Conservation (phyloP, 768 basidiomycete genomes). For the Russula vinacea region DNA sequence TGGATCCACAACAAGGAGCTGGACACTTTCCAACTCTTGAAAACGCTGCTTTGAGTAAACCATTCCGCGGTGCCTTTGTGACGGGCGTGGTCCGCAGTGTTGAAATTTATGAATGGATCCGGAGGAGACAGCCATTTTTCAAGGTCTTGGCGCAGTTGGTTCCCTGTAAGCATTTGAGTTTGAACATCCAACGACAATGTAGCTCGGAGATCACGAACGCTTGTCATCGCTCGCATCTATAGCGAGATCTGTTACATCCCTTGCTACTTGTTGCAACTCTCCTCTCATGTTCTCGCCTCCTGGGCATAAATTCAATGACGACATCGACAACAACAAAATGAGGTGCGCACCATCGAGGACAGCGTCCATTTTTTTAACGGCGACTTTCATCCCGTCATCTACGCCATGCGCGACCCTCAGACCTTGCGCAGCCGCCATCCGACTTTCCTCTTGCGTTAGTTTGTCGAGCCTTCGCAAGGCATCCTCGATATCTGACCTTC, state of each 20-base stretch:
- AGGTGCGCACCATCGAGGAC: neutral
- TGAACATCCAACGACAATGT: too few species aligned
- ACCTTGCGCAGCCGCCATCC: neutral
- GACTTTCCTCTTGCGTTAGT: neutral
- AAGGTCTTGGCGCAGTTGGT: neutral
- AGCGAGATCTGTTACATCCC: too few species aligned
- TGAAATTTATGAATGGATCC: conserved; percentile 5
- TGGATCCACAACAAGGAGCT: neutral
- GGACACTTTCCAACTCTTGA: neutral
- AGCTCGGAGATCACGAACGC: too few species aligned
- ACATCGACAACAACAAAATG: too few species aligned
- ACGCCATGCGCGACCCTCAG: neutral
- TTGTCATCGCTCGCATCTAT: too few species aligned
- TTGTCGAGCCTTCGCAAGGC: neutral
- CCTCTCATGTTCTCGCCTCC: too few species aligned
- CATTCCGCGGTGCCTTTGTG: neutral
- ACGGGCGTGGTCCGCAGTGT: neutral
- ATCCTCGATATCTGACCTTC: neutral
- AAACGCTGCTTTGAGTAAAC: neutral
- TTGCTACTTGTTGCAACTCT: too few species aligned
- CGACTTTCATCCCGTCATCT: neutral
- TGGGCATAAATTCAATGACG: too few species aligned
- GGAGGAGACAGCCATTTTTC: conserved; percentile 3
- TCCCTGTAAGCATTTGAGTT: neutral
- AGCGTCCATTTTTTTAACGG: neutral